A percentile compares a stretch with the other conserved stretches of the same genome.
phyloP scores from a whole-genome alignment of 1,284 basidiomycete species.

The Phenoliferia sp. region DNA sequence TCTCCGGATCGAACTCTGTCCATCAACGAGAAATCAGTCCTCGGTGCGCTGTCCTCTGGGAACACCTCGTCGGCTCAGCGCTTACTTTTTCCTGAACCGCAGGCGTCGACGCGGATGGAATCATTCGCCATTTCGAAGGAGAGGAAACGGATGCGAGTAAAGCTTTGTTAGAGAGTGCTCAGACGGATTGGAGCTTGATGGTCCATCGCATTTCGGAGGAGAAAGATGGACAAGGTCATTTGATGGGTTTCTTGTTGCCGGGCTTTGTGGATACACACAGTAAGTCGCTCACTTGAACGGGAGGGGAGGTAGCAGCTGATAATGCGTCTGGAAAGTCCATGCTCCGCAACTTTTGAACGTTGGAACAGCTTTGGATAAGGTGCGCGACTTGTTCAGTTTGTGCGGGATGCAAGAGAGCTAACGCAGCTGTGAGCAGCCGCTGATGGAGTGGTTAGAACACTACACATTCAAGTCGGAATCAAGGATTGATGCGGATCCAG shows the following conservation, averaged over 20 bases:
- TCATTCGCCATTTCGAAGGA: slow-evolving; percentile 51
- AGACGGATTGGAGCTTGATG: background rate
- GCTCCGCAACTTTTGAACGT: slow-evolving; percentile 81
- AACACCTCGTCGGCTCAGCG: background rate
- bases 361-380: slow-evolving; percentile 67
- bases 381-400: background rate
- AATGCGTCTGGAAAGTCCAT: no score
- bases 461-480: slow-evolving; percentile 65
- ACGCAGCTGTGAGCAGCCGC: slow-evolving; percentile 47
- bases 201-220: background rate
- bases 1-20: slow-evolving; percentile 51
- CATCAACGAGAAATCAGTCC: slow-evolving; percentile 55
- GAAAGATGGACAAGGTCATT: slow-evolving; percentile 32
- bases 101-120: slow-evolving; percentile 55
- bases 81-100: background rate
- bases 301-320: no score
- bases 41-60: slow-evolving; percentile 49
- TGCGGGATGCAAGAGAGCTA: background rate
- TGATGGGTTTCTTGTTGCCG: slow-evolving; percentile 58
- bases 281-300: background rate
- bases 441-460: slow-evolving; percentile 63
- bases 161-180: background rate
- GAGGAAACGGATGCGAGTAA: background rate
- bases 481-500: slow-evolving; percentile 58
- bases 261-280: slow-evolving; percentile 50